Conservation (phyloP, 352 stramenopile species). For the Phytophthora ohioensis region DNA sequence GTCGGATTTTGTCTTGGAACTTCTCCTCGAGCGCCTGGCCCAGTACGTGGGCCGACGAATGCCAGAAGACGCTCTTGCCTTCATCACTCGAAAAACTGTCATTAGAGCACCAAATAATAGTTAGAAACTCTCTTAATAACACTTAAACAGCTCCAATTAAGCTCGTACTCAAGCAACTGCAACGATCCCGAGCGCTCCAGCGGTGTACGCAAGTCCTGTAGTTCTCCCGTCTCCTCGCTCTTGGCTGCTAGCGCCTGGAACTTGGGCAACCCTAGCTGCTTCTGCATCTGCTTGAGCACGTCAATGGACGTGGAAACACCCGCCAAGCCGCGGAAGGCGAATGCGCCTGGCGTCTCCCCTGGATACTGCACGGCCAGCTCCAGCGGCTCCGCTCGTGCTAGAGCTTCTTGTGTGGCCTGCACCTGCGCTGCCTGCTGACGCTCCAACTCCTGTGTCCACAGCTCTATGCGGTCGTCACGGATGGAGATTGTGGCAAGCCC, state of each 20-base stretch:
- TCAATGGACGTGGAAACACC: conserved; percentile 66
- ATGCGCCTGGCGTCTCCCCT: conserved; percentile 23
- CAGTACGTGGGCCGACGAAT: conserved; percentile 99
- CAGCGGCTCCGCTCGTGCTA: conserved; percentile 41
- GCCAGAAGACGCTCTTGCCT: conserved; percentile 95
- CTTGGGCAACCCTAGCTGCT: conserved; percentile 59
- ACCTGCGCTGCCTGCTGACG: conserved; percentile 48
- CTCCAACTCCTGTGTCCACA: conserved; percentile 66
- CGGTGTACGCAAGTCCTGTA: conserved; percentile 64
- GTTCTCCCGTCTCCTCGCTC: conserved; percentile 45
- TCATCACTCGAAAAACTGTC: conserved; percentile 71
- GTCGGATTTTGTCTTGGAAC: conserved; percentile 96
- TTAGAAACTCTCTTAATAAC: not conserved
- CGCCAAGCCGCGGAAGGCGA: conserved; percentile 55
- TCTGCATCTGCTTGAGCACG: conserved; percentile 67
- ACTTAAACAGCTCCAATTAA: not conserved
- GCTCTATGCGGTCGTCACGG: conserved; percentile 50
- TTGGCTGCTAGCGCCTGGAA: conserved; percentile 65
- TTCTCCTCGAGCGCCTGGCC: conserved; percentile 98
- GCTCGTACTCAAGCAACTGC: conserved; percentile 69
- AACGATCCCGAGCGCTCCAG: conserved; percentile 58
- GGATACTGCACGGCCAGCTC: conserved; percentile 55
- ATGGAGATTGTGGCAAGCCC: conserved; percentile 48
- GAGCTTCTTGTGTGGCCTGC: conserved; percentile 11
- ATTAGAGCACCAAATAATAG: conserved; percentile 4